A percentile compares a stretch with the other conserved stretches of the same genome.
phyloP scores from a whole-genome alignment of 345 rosid genomes.

The Garcia nutans region DNA sequence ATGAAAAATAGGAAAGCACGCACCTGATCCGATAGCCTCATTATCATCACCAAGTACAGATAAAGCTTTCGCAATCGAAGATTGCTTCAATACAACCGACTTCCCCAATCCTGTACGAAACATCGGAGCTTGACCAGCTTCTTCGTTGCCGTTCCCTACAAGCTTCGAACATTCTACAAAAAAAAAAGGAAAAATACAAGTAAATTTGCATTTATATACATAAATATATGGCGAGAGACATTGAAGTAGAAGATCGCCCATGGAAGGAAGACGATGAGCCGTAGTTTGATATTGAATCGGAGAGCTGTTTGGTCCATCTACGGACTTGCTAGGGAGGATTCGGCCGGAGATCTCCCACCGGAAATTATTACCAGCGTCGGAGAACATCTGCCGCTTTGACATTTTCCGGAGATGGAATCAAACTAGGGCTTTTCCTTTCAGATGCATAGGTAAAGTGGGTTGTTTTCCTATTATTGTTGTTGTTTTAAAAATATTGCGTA shows the following conservation, averaged over 20 bases:
- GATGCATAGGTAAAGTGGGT: not conserved
- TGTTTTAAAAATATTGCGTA: not conserved
- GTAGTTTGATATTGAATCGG: conserved; percentile 24
- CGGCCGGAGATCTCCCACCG: conserved; percentile 63
- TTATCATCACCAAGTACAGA: conserved; percentile 46
- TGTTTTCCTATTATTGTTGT: not conserved
- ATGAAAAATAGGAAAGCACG: not conserved
- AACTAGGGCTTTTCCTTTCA: not conserved
- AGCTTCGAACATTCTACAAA: conserved; percentile 47
- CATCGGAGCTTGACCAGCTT: conserved; percentile 38
- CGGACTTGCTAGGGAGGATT: conserved; percentile 18
- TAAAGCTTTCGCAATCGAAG: conserved; percentile 63
- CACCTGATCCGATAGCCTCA: conserved; percentile 36
- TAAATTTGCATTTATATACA: not conserved
- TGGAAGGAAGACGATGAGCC: conserved; percentile 48
- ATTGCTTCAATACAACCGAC: conserved; percentile 51
- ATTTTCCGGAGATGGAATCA: conserved; percentile 27
- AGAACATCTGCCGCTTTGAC: conserved; percentile 70
- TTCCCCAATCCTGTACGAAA: conserved; percentile 69
- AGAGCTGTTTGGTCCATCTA: conserved; percentile 18
- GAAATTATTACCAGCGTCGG: conserved; percentile 47
- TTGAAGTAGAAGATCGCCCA: conserved; percentile 63
- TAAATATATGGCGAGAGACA: conserved; percentile 31
- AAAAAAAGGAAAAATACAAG: not conserved
- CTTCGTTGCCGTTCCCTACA: conserved; percentile 31